phyloP scores from a whole-genome alignment of 495 filamentous ascomycete genomes.

The Neurospora africana region DNA sequence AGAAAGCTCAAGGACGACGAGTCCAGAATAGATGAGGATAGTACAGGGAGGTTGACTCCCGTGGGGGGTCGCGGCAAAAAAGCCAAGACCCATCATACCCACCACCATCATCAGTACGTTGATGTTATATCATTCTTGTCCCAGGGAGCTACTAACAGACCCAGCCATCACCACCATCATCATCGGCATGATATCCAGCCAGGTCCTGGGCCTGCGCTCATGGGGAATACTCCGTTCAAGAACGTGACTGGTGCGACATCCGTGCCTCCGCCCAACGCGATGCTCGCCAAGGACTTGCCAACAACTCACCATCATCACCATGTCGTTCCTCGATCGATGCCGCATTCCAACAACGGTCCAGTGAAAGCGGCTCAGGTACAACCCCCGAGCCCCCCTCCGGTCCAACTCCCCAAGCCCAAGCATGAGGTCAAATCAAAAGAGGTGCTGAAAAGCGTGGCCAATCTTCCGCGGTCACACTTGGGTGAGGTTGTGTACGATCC shows the following conservation, averaged over 20 bases:
- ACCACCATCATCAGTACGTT: slow-evolving; percentile 54
- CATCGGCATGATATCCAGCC: slow-evolving; percentile 62
- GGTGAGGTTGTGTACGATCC: slow-evolving; percentile 47
- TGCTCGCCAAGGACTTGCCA: slow-evolving; percentile 35
- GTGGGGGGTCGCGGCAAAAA: slow-evolving; percentile 46
- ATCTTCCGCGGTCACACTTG: slow-evolving; percentile 68
- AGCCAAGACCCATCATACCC: slow-evolving; percentile 46
- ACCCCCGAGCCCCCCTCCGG: slow-evolving; percentile 30
- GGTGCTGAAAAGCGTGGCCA: slow-evolving; percentile 56
- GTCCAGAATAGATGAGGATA: slow-evolving; percentile 47
- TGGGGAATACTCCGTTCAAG: slow-evolving; percentile 29
- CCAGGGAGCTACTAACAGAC: slow-evolving; percentile 13
- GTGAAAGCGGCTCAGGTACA: slow-evolving; percentile 25
- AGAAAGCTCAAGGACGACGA: slow-evolving; percentile 52
- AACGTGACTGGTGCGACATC: slow-evolving; percentile 37
- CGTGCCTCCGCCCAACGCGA: slow-evolving; percentile 44
- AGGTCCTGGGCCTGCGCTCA: slow-evolving; percentile 32
- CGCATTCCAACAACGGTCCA: slow-evolving; percentile 10
- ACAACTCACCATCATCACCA: slow-evolving; percentile 29
- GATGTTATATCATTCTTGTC: slow-evolving; percentile 6
- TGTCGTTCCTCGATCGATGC: slow-evolving; percentile 17
- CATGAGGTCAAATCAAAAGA: slow-evolving; percentile 55
- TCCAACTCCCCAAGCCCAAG: slow-evolving; percentile 36
- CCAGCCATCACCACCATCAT: slow-evolving; percentile 66
- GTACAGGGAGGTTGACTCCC: slow-evolving; percentile 41